Conservation (phyloP, 2,329 filamentous ascomycete species). For the Drechmeria coniospora region DNA sequence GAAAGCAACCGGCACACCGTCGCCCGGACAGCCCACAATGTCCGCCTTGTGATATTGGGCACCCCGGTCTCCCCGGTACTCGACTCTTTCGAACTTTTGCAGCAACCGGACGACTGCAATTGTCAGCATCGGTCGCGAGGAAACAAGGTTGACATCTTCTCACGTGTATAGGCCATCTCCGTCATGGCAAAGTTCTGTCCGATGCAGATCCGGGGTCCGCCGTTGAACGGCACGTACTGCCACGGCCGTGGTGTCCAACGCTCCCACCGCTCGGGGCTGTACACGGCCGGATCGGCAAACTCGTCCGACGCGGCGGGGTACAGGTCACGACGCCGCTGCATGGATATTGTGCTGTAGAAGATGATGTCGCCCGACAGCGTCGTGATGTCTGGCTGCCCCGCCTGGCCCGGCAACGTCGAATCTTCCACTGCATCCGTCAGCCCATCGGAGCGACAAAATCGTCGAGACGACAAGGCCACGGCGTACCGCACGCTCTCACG, state of each 20-base stretch:
- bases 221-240: slow-evolving; percentile 63
- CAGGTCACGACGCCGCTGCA: slow-evolving; percentile 54
- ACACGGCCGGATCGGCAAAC: slow-evolving; percentile 31
- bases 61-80: neutral
- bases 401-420: slow-evolving; percentile 55
- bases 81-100: neutral
- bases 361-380: slow-evolving; percentile 51
- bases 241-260: slow-evolving; percentile 48
- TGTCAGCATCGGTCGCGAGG: no score
- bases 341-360: slow-evolving; percentile 49
- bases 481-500: slow-evolving; percentile 30
- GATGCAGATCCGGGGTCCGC: slow-evolving; percentile 57
- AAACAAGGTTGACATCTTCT: no score
- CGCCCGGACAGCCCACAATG: neutral
- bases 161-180: neutral
- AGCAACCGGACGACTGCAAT: neutral
- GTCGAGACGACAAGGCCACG: neutral
- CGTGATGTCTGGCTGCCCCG: slow-evolving; percentile 44
- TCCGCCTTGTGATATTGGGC: neutral
- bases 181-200: slow-evolving; percentile 32
- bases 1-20: neutral
- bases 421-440: slow-evolving; percentile 39
- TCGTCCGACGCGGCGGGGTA: slow-evolving; percentile 35
- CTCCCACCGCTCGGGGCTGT: slow-evolving; percentile 52
- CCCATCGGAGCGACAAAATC: neutral